These are phyloP conservation scores for Achaetomium macrosporum DNA, from an alignment of 2,329 filamentous ascomycete genomes.

Conservation along the genomic window DNA sequence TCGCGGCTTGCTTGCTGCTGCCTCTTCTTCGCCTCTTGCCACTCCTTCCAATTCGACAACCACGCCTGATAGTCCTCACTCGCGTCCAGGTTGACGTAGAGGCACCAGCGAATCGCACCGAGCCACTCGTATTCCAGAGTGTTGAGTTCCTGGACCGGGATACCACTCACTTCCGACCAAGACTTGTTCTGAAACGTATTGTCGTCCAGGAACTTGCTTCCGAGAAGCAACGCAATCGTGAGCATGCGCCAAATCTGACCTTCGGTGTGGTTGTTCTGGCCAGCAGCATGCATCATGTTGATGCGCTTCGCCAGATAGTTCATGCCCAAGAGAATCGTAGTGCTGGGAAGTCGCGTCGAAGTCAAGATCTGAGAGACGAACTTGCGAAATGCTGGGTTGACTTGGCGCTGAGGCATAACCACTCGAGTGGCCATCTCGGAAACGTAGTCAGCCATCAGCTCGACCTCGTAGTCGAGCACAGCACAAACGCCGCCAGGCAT, in stretches of 20 bases:
- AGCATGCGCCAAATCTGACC: constrained; percentile 82
- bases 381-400: constrained; percentile 75
- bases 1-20: constrained; percentile 45
- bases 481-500: constrained; percentile 82
- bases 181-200: constrained; percentile 97
- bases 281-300: constrained; percentile 60
- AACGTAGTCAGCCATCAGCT: constrained; percentile 92
- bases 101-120: constrained; percentile 70
- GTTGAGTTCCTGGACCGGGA: constrained; percentile 78
- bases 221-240: constrained; percentile 76
- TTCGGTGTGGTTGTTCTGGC: constrained; percentile 52
- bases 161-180: constrained; percentile 92
- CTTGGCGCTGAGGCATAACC: constrained; percentile 45
- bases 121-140: constrained; percentile 84
- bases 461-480: constrained; percentile 94
- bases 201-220: constrained; percentile 94
- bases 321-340: constrained; percentile 84
- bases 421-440: constrained; percentile 72
- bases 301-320: constrained; percentile 83
- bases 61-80: constrained; percentile 64
- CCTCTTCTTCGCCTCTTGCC: constrained; percentile 51
- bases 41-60: constrained; percentile 55
- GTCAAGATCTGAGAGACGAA: constrained; percentile 88
- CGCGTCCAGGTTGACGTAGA: constrained; percentile 78
- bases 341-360: constrained; percentile 82